A percentile compares a stretch with the other conserved stretches of the same genome.
Conservation (phyloP, 208 protist species). For the Leishmania aethiopica region DNA sequence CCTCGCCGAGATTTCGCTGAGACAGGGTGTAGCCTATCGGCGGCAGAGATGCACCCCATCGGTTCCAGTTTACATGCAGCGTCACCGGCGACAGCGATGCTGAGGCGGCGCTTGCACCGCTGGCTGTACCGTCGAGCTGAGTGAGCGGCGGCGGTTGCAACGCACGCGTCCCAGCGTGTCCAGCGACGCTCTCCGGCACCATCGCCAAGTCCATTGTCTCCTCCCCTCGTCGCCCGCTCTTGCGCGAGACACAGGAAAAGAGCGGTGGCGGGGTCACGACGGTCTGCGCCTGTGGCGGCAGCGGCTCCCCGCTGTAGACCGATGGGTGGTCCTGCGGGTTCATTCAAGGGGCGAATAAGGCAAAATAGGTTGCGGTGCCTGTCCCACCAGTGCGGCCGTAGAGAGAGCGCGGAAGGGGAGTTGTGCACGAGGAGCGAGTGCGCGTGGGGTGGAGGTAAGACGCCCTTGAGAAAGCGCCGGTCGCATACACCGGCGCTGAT, state of each 20-base stretch:
- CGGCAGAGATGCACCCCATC: conserved; percentile 18
- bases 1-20: not conserved
- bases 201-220: not conserved
- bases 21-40: conserved; percentile 21
- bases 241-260: not conserved
- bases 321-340: not conserved
- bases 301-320: not conserved
- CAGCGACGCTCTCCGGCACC: not conserved
- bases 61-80: not conserved
- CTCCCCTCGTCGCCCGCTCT: conserved; percentile 9
- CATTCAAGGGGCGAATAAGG: not conserved
- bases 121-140: not conserved
- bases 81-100: not conserved
- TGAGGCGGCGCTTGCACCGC: not conserved
- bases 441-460: not conserved
- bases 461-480: not conserved
- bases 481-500: not conserved
- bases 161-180: not conserved
- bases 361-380: not conserved
- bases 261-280: not conserved
- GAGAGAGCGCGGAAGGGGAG: not conserved
- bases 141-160: conserved; percentile 1
- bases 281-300: not conserved
- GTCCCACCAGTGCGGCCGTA: not conserved
- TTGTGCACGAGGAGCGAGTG: not conserved